phyloP scores from a whole-genome alignment of 1,284 basidiomycete genomes.

The Schizopora paradoxa region DNA sequence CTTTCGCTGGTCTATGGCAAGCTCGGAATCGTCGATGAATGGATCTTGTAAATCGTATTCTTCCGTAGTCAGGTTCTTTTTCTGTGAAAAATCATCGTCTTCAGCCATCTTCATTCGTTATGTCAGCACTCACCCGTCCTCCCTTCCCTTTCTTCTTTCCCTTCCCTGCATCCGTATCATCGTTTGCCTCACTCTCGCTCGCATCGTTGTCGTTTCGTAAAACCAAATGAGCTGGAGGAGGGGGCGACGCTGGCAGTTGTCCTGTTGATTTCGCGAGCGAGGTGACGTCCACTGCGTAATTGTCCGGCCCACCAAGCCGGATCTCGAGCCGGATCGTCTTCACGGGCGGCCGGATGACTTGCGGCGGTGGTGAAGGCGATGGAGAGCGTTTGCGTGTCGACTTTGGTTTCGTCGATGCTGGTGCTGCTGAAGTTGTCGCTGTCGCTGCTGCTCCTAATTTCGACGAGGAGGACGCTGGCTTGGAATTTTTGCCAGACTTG shows the following conservation, averaged over 20 bases:
- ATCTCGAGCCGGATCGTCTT: conserved; percentile 67
- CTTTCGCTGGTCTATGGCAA: conserved; percentile 84
- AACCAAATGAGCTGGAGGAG: conserved; percentile 32
- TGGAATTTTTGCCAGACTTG: conserved; percentile 1
- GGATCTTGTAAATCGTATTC: conserved; percentile 90
- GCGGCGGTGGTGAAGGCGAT: conserved; percentile 48
- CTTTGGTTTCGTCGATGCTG: conserved; percentile 34
- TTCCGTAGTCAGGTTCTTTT: conserved; percentile 56
- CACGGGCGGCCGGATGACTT: too few relatives aligned
- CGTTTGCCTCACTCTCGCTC: conserved; percentile 46
- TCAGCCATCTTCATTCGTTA: too few relatives aligned
- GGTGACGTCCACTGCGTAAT: conserved; percentile 67
- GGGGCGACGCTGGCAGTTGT: conserved; percentile 55
- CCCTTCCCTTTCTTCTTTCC: conserved; percentile 29
- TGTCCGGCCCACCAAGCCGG: conserved; percentile 60
- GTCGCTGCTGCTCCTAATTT: too few relatives aligned
- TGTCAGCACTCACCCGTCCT: conserved; percentile 42
- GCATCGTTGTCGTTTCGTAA: conserved; percentile 38
- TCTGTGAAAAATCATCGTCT: conserved; percentile 27
- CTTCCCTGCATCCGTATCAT: conserved; percentile 11
- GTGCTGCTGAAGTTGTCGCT: background rate
- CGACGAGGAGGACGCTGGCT: background rate
- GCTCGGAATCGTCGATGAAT: conserved; percentile 97
- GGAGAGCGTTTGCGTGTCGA: conserved; percentile 48
- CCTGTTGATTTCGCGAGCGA: conserved; percentile 56